Base-by-base conservation (phyloP, 345 rosid genomes). In the Abelmoschus esculentus region DNA sequence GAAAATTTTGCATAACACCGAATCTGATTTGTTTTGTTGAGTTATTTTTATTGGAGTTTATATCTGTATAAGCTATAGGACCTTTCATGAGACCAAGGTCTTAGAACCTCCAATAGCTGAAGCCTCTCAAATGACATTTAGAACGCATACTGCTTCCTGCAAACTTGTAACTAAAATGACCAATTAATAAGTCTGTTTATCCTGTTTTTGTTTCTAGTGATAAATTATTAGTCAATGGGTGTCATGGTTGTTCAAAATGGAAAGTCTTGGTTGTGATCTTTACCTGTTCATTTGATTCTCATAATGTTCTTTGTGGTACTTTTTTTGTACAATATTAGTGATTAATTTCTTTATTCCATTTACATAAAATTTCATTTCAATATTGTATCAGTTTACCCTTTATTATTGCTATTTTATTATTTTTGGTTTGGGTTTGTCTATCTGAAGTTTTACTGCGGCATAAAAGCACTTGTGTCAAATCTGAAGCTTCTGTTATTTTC, bases 401-500 rank as follows among this genome's bases (percentile, higher is more conserved):
- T 18, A 56, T 47, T 56, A 9, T 36, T 70, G 13, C 15, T 47
- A 13, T 15, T 53, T 53, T 7, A 52, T 36, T 55, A 1, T 15
- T 15, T 58, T 65, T 26, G 7, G 42, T 18, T 38, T 17, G 28
- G 18, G n/a, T 71, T 66, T 28, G 14, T 58, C 28, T 50, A 40
- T 15, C 9, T n/a, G 54, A 10, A 66, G 61, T 54, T 75, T 18
- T 6, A 55, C 44, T 7, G 29, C 13, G 22, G 61, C 54, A 11
- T 47, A 28, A 4, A 19, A 57, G 12, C 61, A n/a, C 34, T 64
- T 61, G 36, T 17, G 12, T 38, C 72, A 12, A 68, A 4, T 34
- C 69, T 59, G 17, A 22, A 52, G 7, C 6, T 26, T n/a, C 65
- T 72, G 2, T 26, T 44, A 31, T 58, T 70, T 63, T 74, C 82